Evolutionary conservation across 257 asterid genomes (phyloP).

Genomic region (Solanum rostratum): DNA sequence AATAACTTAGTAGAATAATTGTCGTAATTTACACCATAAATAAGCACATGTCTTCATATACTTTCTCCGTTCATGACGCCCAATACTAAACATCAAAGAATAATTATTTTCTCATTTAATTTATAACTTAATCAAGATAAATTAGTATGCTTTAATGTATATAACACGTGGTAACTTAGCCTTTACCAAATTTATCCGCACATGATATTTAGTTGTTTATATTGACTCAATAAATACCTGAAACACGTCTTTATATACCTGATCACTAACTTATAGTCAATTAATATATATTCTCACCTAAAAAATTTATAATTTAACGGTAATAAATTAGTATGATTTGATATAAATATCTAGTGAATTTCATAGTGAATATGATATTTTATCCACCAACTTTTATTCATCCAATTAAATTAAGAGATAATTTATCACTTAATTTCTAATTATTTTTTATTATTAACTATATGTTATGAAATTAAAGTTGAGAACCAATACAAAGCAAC

Average conservation of each 20-base stretch:
- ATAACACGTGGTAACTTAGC: neutral
- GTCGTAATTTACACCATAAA: no score
- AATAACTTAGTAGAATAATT: no score
- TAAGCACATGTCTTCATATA: no score
- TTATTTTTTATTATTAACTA: neutral
- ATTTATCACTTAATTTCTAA: neutral
- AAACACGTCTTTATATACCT: neutral
- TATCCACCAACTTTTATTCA: neutral
- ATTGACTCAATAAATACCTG: neutral
- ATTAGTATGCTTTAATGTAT: neutral
- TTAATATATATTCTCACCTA: neutral
- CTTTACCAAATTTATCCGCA: neutral
- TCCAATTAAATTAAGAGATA: neutral
- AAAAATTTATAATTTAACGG: neutral
- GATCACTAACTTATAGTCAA: neutral
- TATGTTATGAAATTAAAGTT: no score
- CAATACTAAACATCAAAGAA: no score
- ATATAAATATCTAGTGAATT: neutral
- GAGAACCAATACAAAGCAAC: no score
- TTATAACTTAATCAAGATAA: neutral
- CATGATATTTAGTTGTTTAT: no score
- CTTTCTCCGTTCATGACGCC: no score
- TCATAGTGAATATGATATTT: neutral
- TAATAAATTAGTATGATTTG: neutral
- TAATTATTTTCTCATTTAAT: neutral